A percentile compares a stretch with the other conserved stretches of the same genome.
Conservation (phyloP, 1,139 yeast species). For the Saccharomyces hybrid region DNA sequence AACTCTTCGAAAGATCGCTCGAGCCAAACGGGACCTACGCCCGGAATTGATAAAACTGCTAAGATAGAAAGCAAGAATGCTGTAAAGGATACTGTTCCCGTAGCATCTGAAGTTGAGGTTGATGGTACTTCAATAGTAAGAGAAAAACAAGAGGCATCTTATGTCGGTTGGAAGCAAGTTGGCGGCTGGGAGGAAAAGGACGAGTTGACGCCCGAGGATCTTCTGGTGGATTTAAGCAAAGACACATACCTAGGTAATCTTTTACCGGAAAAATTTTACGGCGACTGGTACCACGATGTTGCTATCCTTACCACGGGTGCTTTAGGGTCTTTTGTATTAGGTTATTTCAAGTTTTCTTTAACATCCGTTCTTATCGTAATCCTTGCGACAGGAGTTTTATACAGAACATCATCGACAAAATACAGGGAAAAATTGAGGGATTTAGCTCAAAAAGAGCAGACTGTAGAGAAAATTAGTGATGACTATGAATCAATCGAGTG, state of each 20-base stretch:
- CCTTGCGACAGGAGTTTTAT: conserved; percentile 52
- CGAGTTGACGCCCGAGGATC: conserved; percentile 58
- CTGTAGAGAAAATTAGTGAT: conserved; percentile 70
- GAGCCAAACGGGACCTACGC: background rate
- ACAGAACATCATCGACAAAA: conserved; percentile 76
- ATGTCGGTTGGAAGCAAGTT: conserved; percentile 90
- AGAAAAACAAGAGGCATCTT: conserved; percentile 53
- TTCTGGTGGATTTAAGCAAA: conserved; percentile 56
- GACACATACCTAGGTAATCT: conserved; percentile 66
- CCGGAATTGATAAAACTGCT: background rate
- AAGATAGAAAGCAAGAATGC: conserved; percentile 5
- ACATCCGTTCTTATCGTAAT: conserved; percentile 76
- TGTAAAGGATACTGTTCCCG: conserved; percentile 27
- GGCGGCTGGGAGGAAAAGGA: conserved; percentile 77
- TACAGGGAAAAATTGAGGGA: conserved; percentile 70
- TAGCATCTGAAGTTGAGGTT: conserved; percentile 3
- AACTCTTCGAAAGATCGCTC: background rate
- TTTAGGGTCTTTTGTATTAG: conserved; percentile 67
- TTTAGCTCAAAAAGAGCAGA: conserved; percentile 76
- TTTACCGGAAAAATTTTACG: conserved; percentile 66
- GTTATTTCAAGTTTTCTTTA: conserved; percentile 66
- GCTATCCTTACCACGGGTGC: conserved; percentile 62
- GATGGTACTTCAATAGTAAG: conserved; percentile 27
- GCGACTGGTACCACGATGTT: conserved; percentile 95
- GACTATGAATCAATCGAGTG: conserved; percentile 94